These are phyloP conservation scores for Apophysomyces trapeziformis DNA, from an alignment of 371 early-diverging fungal species.

Conservation along the genomic window DNA sequence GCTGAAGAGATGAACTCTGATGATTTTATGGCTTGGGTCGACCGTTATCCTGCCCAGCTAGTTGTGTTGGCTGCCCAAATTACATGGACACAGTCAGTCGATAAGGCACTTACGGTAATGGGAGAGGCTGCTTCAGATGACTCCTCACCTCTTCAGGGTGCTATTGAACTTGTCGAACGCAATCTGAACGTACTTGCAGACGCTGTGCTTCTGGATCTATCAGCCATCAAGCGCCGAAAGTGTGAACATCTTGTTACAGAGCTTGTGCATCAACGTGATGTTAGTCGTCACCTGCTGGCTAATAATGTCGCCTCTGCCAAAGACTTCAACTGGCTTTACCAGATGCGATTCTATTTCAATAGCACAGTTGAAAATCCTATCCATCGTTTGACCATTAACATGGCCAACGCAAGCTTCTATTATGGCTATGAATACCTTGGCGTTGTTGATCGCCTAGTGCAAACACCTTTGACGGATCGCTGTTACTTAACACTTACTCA, in stretches of 20 bases:
- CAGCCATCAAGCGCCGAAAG: conserved; percentile 86
- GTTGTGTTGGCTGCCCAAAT: conserved; percentile 91
- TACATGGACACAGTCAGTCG: conserved; percentile 91
- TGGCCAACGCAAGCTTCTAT: conserved; percentile 94
- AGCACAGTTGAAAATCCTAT: conserved; percentile 67
- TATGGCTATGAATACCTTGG: conserved; percentile 99
- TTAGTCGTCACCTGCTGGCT: conserved; percentile 75
- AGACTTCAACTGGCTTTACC: conserved; percentile 94
- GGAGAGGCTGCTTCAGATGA: conserved; percentile 37
- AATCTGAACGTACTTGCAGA: conserved; percentile 90
- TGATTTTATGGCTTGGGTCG: conserved; percentile 86
- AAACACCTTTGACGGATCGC: conserved; percentile 97
- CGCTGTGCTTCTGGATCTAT: conserved; percentile 87
- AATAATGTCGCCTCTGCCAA: conserved; percentile 63
- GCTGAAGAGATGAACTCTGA: conserved; percentile 61
- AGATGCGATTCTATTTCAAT: conserved; percentile 96
- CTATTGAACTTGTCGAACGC: conserved; percentile 71
- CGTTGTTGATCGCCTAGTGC: conserved; percentile 94
- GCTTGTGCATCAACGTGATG: conserved; percentile 97
- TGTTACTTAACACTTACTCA: conserved; percentile 98
- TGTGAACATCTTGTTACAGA: conserved; percentile 98
- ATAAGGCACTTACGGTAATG: conserved; percentile 66
- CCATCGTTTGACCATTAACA: conserved; percentile 75
- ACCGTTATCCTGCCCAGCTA: conserved; percentile 91
- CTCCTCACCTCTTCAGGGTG: conserved; percentile 52